Percentiles rank a stretch among this genome's conserved stretches.
Conservation (phyloP, 352 stramenopile genomes). For the Globisporangium perplexum region DNA sequence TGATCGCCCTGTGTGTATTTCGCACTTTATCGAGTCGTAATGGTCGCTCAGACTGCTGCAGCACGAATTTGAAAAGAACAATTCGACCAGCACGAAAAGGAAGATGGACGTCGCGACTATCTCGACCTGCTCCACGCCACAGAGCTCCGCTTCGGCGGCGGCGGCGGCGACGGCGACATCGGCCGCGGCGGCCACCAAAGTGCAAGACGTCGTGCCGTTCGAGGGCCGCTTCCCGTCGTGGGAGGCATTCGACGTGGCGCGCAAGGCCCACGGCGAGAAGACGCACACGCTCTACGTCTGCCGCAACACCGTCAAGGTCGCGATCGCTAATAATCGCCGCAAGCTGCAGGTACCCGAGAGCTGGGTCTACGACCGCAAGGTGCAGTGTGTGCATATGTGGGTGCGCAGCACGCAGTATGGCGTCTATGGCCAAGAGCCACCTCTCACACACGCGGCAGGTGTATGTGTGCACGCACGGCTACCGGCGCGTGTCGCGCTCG, state of each 20-base stretch:
- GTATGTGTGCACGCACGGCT: slow-evolving; percentile 72
- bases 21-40: not conserved
- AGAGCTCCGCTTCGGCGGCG: slow-evolving; percentile 1
- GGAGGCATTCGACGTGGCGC: slow-evolving; percentile 65
- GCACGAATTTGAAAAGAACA: too few species aligned
- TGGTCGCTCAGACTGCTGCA: not conserved
- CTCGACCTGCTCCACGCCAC: not conserved
- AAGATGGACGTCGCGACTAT: not conserved
- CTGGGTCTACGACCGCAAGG: slow-evolving; percentile 73
- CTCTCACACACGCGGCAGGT: slow-evolving; percentile 19
- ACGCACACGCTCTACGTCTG: slow-evolving; percentile 80
- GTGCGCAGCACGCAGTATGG: too few species aligned
- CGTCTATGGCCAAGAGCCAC: too few species aligned
- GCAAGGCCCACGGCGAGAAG: slow-evolving; percentile 64
- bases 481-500: slow-evolving; percentile 60
- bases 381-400: slow-evolving; percentile 11
- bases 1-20: too few species aligned
- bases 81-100: not conserved
- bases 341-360: slow-evolving; percentile 54
- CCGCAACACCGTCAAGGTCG: slow-evolving; percentile 71
- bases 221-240: slow-evolving; percentile 68
- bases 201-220: slow-evolving; percentile 62
- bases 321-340: slow-evolving; percentile 63
- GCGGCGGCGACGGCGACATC: slow-evolving; percentile 2
- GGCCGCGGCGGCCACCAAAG: slow-evolving; percentile 15